Evolutionary conservation across 345 rosid genomes (phyloP), one percentile per base, ranked within the genome.

Genomic region (Gossypium australe): DNA sequence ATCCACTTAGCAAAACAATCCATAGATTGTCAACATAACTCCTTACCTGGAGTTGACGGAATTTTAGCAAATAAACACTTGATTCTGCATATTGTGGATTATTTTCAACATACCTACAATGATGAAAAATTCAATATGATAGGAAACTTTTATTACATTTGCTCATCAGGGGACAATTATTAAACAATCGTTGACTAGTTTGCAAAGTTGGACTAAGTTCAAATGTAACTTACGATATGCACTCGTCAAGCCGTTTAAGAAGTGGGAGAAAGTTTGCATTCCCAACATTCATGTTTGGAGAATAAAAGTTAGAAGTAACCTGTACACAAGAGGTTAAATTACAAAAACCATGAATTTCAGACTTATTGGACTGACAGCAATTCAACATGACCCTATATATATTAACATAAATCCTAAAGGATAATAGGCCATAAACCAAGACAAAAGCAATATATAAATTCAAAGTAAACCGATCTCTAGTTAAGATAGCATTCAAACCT

Each of bases 71-170:
- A 88, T 92, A 94, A 75, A 92, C 92, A 80, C 90, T 84, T 7
- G 98, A 91, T 85, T 94, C 98, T 52, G 98, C 98, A 86, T 91
- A 94, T 63, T 94, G 98, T 16, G 90, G 97, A 83, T 92, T 94
- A 80, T 82, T 84, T 80, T 92, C 97, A 45, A 92, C 90, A 77
- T 94, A 94, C 81, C 98, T 94, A 72, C 45, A 72, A 25, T 63
- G 44, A 77, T 53, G 71, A 56, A 34, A 58, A 22, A 34, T n/a
- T 72, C 11, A 67, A 77, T 62, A 70, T 17, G 45, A 53, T 34
- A 58, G 51, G 52, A 67, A 65, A 43, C 43, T 64, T 43, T 12
- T 2, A 67, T 67, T 22, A 47, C 9, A 49, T 8, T 38, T 48
- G 58, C 43, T 9, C 72, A 68, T 49, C 58, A 66, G 34, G 52